Percentiles rank a stretch among this genome's conserved stretches.
Conservation (phyloP, 2,329 filamentous ascomycete genomes). For the Ophiostoma pallidulum region DNA sequence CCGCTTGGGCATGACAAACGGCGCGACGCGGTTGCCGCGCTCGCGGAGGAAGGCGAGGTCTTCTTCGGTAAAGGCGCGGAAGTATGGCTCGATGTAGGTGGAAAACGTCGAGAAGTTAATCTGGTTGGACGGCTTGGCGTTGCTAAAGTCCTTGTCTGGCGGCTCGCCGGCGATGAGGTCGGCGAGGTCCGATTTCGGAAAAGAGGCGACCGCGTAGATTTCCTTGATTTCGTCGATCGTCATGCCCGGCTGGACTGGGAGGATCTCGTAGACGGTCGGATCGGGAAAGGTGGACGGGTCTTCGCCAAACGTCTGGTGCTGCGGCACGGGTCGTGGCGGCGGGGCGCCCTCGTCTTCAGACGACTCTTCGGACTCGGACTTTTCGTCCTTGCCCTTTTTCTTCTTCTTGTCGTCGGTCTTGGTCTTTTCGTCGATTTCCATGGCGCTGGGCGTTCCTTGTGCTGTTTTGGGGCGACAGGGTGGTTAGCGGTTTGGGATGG, state of each 20-base stretch:
- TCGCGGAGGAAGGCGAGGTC: slow-evolving; percentile 90
- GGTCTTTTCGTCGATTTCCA: slow-evolving; percentile 50
- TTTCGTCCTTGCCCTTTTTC: slow-evolving; percentile 7
- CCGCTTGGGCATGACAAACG: slow-evolving; percentile 78
- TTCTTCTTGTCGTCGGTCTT: slow-evolving; percentile 29
- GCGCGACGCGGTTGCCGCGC: slow-evolving; percentile 70
- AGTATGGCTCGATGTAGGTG: slow-evolving; percentile 86
- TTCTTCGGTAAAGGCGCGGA: slow-evolving; percentile 81
- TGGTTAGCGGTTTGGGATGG: background rate
- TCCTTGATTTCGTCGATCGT: slow-evolving; percentile 74
- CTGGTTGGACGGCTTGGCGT: slow-evolving; percentile 84
- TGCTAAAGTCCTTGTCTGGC: slow-evolving; percentile 93
- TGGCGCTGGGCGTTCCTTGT: slow-evolving; percentile 25
- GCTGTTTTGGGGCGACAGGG: too few relatives aligned
- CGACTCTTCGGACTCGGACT: slow-evolving; percentile 38
- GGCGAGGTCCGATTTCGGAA: slow-evolving; percentile 69
- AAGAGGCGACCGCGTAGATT: slow-evolving; percentile 79
- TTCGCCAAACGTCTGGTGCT: slow-evolving; percentile 82
- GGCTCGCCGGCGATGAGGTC: slow-evolving; percentile 82
- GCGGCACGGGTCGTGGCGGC: slow-evolving; percentile 56
- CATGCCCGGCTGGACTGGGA: slow-evolving; percentile 63
- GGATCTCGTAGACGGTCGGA: slow-evolving; percentile 90
- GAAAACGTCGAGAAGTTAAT: slow-evolving; percentile 90
- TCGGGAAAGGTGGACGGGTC: slow-evolving; percentile 88
- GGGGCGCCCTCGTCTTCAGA: slow-evolving; percentile 52